Percentiles rank a stretch among this genome's conserved stretches.
Conservation (phyloP, 169 alveolate genomes). For the Besnoitia besnoiti region DNA sequence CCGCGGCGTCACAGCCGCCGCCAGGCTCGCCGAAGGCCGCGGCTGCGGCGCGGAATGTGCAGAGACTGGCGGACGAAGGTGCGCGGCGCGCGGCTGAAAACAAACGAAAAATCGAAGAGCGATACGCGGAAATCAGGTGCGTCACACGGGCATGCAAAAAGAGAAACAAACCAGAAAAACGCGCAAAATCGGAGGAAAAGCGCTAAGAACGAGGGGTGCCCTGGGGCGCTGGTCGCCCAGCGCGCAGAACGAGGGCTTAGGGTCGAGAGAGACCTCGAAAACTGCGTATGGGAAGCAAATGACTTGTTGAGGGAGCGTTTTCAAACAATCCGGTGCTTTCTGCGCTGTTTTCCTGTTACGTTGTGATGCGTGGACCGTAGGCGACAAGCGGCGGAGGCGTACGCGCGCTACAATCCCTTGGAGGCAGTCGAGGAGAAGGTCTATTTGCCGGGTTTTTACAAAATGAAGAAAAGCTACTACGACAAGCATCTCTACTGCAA, state of each 20-base stretch:
- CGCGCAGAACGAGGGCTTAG: too few relatives aligned
- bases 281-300: too few relatives aligned
- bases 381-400: slow-evolving; percentile 5
- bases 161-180: too few relatives aligned
- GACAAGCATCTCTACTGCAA: neutral
- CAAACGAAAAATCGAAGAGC: slow-evolving; percentile 6
- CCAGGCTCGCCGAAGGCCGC: slow-evolving; percentile 1
- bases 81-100: slow-evolving; percentile 7
- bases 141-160: too few relatives aligned
- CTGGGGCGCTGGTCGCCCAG: neutral
- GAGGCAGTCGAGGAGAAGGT: neutral
- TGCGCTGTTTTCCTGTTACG: neutral
- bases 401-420: neutral
- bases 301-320: too few relatives aligned
- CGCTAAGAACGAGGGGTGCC: neutral
- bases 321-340: too few relatives aligned
- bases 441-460: neutral
- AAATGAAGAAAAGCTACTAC: neutral
- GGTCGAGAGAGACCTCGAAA: too few relatives aligned
- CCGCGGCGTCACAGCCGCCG: slow-evolving; percentile 17
- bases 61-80: slow-evolving; percentile 22
- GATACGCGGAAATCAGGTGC: neutral
- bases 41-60: neutral
- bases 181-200: neutral
- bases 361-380: too few relatives aligned